phyloP scores from a whole-genome alignment of 345 rosid genomes.

The Linum usitatissimum region DNA sequence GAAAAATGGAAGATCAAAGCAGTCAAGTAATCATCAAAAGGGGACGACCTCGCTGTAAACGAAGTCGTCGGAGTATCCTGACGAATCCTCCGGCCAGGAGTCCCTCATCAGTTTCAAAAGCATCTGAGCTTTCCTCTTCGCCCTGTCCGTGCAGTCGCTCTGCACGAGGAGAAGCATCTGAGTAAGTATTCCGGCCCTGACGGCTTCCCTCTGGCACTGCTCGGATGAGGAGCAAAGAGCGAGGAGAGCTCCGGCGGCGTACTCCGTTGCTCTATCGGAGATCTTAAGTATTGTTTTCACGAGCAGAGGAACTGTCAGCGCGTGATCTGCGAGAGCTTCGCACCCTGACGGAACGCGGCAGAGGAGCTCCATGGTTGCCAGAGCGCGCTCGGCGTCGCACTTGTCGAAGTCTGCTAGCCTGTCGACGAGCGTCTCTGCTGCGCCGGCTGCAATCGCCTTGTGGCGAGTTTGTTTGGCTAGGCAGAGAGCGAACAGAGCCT shows the following conservation, averaged over 20 bases:
- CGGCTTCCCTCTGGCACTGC: slow-evolving; percentile 63
- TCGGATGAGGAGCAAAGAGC: slow-evolving; percentile 69
- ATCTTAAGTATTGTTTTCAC: slow-evolving; percentile 66
- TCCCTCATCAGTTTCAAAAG: slow-evolving; percentile 70
- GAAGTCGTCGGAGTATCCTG: slow-evolving; percentile 52
- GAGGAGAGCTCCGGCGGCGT: slow-evolving; percentile 80
- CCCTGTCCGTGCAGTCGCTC: slow-evolving; percentile 92
- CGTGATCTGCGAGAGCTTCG: slow-evolving; percentile 52
- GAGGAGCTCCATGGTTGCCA: slow-evolving; percentile 78
- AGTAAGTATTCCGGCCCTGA: slow-evolving; percentile 69
- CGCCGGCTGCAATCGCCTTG: slow-evolving; percentile 70
- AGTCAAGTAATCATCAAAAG: slow-evolving; percentile 30
- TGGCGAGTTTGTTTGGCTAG: slow-evolving; percentile 71
- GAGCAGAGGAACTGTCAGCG: slow-evolving; percentile 65
- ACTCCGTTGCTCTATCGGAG: slow-evolving; percentile 87
- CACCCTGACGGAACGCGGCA: slow-evolving; percentile 71
- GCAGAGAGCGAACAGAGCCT: slow-evolving; percentile 76
- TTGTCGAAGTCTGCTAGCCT: slow-evolving; percentile 65
- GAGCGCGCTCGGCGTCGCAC: slow-evolving; percentile 73
- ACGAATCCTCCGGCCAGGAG: slow-evolving; percentile 65
- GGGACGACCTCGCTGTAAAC: slow-evolving; percentile 61
- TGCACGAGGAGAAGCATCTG: slow-evolving; percentile 80
- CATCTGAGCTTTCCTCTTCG: slow-evolving; percentile 93
- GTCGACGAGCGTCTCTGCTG: slow-evolving; percentile 51
- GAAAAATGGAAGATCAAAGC: background rate